phyloP scores from a whole-genome alignment of 176 grass and related monocot genomes.

The Eleusine coracana region DNA sequence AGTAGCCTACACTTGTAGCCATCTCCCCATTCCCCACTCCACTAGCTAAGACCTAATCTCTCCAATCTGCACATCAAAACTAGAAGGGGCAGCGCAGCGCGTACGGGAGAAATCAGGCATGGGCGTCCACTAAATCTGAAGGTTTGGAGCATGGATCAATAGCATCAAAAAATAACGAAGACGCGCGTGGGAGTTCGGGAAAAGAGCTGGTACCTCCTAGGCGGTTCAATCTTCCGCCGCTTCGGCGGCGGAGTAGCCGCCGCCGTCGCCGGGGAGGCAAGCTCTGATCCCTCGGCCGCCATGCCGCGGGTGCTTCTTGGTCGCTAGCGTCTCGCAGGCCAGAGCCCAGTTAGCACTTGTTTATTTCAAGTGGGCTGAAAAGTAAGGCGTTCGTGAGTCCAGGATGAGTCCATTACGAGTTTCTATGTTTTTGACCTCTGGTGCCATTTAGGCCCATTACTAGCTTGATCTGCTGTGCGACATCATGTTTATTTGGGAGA shows the following conservation, averaged over 20 bases:
- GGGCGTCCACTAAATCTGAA: slow-evolving; percentile 18
- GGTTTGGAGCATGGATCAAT: slow-evolving; percentile 2
- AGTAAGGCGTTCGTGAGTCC: background rate
- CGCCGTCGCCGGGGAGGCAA: slow-evolving; percentile 23
- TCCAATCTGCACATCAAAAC: slow-evolving; percentile 15
- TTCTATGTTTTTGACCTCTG: background rate
- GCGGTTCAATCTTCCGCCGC: slow-evolving; percentile 50
- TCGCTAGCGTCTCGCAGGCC: background rate
- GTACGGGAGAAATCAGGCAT: slow-evolving; percentile 26
- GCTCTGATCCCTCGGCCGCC: slow-evolving; percentile 32
- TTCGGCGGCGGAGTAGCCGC: slow-evolving; percentile 36
- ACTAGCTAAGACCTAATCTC: slow-evolving; percentile 1
- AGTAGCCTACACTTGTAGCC: slow-evolving; percentile 36
- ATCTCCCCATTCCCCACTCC: background rate
- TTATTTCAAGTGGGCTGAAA: background rate
- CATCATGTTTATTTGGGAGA: background rate
- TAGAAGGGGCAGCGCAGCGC: background rate
- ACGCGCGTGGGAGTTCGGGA: background rate
- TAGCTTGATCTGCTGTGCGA: too few species aligned
- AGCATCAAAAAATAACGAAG: background rate
- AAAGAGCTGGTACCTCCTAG: slow-evolving; percentile 6
- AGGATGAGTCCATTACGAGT: background rate
- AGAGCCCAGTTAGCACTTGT: background rate
- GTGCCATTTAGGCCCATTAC: too few species aligned
- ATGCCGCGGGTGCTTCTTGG: background rate